Conservation (phyloP, 192 early-diverging fungal species). For the Entomortierella parvispora region DNA sequence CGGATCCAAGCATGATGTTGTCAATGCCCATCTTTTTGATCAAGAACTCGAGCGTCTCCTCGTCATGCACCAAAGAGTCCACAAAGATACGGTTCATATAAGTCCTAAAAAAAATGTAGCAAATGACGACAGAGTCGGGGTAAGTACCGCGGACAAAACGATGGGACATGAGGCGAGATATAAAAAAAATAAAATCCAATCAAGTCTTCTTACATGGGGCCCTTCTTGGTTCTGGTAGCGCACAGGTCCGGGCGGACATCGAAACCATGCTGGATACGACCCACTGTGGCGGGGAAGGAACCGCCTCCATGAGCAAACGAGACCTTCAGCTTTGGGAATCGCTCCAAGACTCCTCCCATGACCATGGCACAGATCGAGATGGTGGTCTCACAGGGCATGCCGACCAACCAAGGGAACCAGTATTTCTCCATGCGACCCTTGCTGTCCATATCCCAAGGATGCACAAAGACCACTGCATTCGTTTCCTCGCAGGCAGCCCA, state of each 20-base stretch:
- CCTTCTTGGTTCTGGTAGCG: slow-evolving; percentile 63
- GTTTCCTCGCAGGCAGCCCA: slow-evolving; percentile 76
- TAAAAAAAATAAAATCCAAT: background rate
- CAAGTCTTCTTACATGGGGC: slow-evolving; percentile 52
- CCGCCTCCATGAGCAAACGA: slow-evolving; percentile 77
- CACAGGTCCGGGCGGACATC: slow-evolving; percentile 72
- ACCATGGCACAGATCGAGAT: slow-evolving; percentile 72
- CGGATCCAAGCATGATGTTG: slow-evolving; percentile 67
- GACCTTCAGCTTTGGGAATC: slow-evolving; percentile 67
- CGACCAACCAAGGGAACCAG: slow-evolving; percentile 72
- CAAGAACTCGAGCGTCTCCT: slow-evolving; percentile 68
- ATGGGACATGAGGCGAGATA: background rate
- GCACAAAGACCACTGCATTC: slow-evolving; percentile 69
- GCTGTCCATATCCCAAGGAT: slow-evolving; percentile 75
- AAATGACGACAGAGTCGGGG: background rate
- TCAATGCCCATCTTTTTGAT: slow-evolving; percentile 74
- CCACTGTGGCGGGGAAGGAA: slow-evolving; percentile 71
- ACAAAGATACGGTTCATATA: slow-evolving; percentile 69
- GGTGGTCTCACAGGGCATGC: slow-evolving; percentile 73
- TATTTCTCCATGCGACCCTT: slow-evolving; percentile 73
- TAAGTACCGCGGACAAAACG: background rate
- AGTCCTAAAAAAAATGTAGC: slow-evolving; percentile 25
- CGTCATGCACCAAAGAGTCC: slow-evolving; percentile 74
- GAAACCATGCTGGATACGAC: slow-evolving; percentile 75
- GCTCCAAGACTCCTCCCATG: slow-evolving; percentile 74